These are phyloP conservation scores for Calophaca sinica DNA, from an alignment of 306 rosid species.

Conservation along the genomic window DNA sequence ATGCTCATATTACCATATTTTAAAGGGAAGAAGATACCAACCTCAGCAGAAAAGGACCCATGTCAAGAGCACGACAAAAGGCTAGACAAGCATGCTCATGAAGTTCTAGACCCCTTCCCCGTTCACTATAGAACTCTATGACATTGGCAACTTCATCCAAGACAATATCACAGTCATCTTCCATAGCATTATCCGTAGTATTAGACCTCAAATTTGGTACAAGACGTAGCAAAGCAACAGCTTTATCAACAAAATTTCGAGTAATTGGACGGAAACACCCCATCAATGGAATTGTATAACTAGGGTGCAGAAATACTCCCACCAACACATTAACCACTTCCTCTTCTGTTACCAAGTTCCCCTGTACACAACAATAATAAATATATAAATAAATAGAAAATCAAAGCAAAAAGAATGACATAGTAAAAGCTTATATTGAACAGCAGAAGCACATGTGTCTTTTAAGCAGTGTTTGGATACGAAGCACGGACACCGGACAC, in stretches of 20 bases:
- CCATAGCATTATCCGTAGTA: constrained; percentile 39
- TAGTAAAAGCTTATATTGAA: background rate
- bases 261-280: constrained; percentile 81
- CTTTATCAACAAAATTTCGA: constrained; percentile 59
- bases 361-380: constrained; percentile 50
- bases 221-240: constrained; percentile 62
- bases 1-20: background rate
- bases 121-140: constrained; percentile 54
- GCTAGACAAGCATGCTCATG: constrained; percentile 89
- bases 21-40: constrained; percentile 42
- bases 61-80: constrained; percentile 76
- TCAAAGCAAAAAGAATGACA: background rate
- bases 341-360: constrained; percentile 60
- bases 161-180: constrained; percentile 44
- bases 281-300: constrained; percentile 67
- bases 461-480: background rate
- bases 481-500: no score
- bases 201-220: constrained; percentile 70
- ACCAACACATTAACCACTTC: constrained; percentile 64
- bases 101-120: constrained; percentile 81
- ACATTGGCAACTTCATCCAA: constrained; percentile 58
- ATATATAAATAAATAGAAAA: background rate
- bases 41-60: constrained; percentile 74
- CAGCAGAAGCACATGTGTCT: background rate
- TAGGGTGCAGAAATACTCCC: constrained; percentile 73